Evolutionary conservation across 768 basidiomycete species (phyloP), one percentile per base, ranked within the genome.

Genomic region (Hemileccinum impolitum): DNA sequence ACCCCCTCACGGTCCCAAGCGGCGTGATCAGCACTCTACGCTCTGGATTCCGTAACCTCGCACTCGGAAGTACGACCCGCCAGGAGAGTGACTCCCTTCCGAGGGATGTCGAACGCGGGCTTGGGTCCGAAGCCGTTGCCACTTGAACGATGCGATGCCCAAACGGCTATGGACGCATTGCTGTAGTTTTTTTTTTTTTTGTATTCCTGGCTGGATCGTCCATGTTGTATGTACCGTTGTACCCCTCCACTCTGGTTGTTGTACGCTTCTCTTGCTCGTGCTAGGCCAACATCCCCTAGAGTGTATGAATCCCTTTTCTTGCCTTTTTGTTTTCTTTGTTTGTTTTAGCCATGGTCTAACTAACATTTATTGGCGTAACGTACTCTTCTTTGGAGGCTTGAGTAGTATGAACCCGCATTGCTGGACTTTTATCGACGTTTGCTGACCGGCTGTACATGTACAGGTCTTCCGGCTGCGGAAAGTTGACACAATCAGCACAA

Each of bases 41-140:
- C 35, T 60, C 66, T 5, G 54, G 58, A 37, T 41, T 68, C 25
- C 66, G 68, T 21, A 68, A 47, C 28, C 50, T 68, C 14, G 32
- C 59, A 7, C 49, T 54, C 4, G 44, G 56, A 6, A 48, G 39
- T 36, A 12, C 53, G 26, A 32, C 48, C 3, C 63, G 61, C 28
- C 15, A 38, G 13, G 65, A 69, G 26, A 45, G 47, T 14, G 59
- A 59, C 13, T 54, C 54, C 1, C 70, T 74, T 6, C 58, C 67
- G 2, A 54, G 64, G 17, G 65, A 68, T 25, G 53, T 60, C 11
- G 64, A 65, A 28, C 67, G 57, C 17, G 65, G 60, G 6, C n/a
- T 49, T 5, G 57, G 41, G 4, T 13, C 52, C 1, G 58, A 54
- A 38, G 26, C 46, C 5, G 23, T 47, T 17, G 17, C 50, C 15